Percentiles rank a stretch among this genome's conserved stretches.
Evolutionary conservation across 768 basidiomycete genomes (phyloP).

Genomic region (Rhodosporidiobolus sp.): DNA sequence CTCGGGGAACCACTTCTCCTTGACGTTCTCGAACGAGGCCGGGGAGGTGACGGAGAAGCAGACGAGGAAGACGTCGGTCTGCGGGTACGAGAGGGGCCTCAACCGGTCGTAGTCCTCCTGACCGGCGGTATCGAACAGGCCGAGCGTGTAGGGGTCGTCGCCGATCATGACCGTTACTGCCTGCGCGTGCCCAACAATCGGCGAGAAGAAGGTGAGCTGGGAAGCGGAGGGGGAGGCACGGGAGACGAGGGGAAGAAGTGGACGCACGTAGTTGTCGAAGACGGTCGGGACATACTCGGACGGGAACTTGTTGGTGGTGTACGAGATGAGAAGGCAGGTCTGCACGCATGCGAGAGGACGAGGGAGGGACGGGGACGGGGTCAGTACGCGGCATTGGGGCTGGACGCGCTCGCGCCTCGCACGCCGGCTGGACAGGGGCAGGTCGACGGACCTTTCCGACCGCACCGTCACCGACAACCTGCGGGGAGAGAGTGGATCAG

Average conservation of each 20-base stretch:
- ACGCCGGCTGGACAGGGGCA: not conserved
- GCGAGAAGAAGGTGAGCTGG: not conserved
- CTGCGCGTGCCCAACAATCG: slow-evolving; percentile 39
- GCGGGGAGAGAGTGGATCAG: not conserved
- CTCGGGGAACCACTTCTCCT: slow-evolving; percentile 99
- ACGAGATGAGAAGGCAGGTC: slow-evolving; percentile 92
- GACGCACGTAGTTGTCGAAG: slow-evolving; percentile 74
- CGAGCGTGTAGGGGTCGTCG: slow-evolving; percentile 97
- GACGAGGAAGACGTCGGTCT: slow-evolving; percentile 98
- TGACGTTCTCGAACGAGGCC: slow-evolving; percentile 99
- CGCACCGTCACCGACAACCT: slow-evolving; percentile 88
- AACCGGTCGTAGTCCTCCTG: slow-evolving; percentile 99
- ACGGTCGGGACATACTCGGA: slow-evolving; percentile 99
- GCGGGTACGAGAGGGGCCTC: slow-evolving; percentile 97
- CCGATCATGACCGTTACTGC: slow-evolving; percentile 99
- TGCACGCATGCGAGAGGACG: too few species aligned
- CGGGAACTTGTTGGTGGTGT: slow-evolving; percentile 96
- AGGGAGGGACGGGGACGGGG: too few species aligned
- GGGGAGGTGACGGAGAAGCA: slow-evolving; percentile 99
- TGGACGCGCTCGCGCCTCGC: too few species aligned
- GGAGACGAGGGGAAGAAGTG: not conserved
- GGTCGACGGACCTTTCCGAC: slow-evolving; percentile 78
- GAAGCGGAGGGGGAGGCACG: not conserved
- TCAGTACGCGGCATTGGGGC: too few species aligned
- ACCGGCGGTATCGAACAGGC: slow-evolving; percentile 97